These are phyloP conservation scores for Blastobotrys peoriensis DNA, from an alignment of 805 yeast species.

Conservation along the genomic window DNA sequence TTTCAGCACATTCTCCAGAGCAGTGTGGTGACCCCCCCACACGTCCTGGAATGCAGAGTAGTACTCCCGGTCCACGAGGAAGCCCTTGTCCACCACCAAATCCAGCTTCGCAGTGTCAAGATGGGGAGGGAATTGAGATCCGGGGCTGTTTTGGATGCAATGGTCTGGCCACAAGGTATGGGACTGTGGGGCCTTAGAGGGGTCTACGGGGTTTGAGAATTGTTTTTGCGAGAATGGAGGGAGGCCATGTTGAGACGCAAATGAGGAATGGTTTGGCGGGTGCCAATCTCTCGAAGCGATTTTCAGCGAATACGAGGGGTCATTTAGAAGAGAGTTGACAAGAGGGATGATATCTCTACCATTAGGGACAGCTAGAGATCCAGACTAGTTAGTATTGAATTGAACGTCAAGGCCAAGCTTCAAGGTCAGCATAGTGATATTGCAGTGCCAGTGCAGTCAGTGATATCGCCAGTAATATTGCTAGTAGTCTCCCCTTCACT, in stretches of 20 bases:
- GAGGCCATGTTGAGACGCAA: constrained; percentile 61
- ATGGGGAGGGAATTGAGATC: constrained; percentile 55
- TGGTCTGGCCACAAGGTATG: constrained; percentile 82
- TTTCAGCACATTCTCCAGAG: constrained; percentile 45
- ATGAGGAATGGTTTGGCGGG: constrained; percentile 70
- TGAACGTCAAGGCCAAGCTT: too few species aligned
- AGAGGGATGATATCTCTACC: constrained; percentile 56
- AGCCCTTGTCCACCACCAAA: constrained; percentile 65
- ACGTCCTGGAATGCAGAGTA: constrained; percentile 82
- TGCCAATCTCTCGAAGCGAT: constrained; percentile 88
- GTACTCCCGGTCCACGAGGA: constrained; percentile 65
- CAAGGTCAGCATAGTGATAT: not conserved
- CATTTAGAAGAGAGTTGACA: constrained; percentile 43
- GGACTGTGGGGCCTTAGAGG: constrained; percentile 31
- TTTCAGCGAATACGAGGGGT: constrained; percentile 50
- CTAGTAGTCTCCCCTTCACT: too few species aligned
- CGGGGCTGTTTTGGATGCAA: constrained; percentile 67
- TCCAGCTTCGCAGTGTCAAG: constrained; percentile 35
- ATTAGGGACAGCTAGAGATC: constrained; percentile 63
- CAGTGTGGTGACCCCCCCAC: constrained; percentile 70
- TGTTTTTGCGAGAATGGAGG: constrained; percentile 46
- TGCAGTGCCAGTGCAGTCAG: not conserved
- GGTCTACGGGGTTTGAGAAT: constrained; percentile 46
- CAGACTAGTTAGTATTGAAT: constrained; percentile 31
- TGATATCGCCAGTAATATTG: not conserved